Evolutionary conservation across 2,329 filamentous ascomycete species (phyloP).

Genomic region (Colletotrichum falcatum): DNA sequence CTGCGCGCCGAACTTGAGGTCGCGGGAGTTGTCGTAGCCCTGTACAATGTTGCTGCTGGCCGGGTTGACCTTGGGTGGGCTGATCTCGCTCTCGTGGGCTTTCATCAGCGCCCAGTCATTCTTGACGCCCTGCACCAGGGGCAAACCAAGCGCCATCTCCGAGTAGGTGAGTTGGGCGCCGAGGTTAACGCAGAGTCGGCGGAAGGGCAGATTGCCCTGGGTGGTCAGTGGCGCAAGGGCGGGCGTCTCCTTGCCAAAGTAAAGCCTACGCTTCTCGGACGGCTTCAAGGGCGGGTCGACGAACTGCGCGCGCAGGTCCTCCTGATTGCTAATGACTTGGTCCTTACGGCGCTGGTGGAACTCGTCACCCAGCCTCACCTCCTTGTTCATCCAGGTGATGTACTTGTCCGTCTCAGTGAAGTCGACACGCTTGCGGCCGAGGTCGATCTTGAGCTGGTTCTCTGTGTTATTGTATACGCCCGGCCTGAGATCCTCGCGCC

Average conservation of each 20-base stretch:
- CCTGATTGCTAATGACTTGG: constrained; percentile 57
- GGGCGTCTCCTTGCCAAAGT: constrained; percentile 94
- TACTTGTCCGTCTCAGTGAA: constrained; percentile 82
- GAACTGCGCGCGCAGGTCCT: constrained; percentile 83
- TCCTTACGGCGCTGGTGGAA: constrained; percentile 56
- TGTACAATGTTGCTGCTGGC: constrained; percentile 68
- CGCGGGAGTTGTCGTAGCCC: constrained; percentile 84
- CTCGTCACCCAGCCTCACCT: constrained; percentile 56
- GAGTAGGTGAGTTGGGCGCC: constrained; percentile 96
- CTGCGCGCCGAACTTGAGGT: constrained; percentile 91
- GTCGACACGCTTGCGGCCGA: constrained; percentile 78
- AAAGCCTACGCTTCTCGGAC: constrained; percentile 92
- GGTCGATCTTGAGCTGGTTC: constrained; percentile 76
- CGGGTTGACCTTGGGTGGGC: constrained; percentile 75
- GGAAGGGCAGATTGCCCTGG: constrained; percentile 95
- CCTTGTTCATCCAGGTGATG: constrained; percentile 80
- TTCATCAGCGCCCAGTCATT: constrained; percentile 96
- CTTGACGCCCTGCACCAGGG: constrained; percentile 89
- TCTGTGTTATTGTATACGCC: constrained; percentile 83
- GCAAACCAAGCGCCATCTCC: constrained; percentile 96
- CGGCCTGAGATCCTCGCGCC: constrained; percentile 62
- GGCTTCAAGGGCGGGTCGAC: constrained; percentile 88
- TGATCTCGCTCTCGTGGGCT: constrained; percentile 85
- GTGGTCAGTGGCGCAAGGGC: constrained; percentile 95
- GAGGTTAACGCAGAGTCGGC: constrained; percentile 87